phyloP scores from a whole-genome alignment of 2,329 filamentous ascomycete genomes.

The Fusarium buharicum region DNA sequence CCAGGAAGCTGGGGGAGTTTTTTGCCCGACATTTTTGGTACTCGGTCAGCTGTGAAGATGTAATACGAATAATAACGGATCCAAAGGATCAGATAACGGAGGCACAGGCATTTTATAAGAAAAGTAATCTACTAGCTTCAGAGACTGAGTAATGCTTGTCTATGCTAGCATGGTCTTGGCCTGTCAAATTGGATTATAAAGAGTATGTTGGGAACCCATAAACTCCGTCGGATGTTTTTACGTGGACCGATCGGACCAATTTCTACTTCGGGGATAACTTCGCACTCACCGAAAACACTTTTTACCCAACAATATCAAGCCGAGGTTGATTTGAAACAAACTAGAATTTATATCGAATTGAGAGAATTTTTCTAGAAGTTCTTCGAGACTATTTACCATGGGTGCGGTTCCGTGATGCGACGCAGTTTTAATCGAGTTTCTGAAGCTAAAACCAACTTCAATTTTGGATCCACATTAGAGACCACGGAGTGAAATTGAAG shows the following conservation, averaged over 20 bases:
- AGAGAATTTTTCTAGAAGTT: background rate
- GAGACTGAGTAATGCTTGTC: conserved; percentile 6
- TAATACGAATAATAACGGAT: background rate
- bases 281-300: conserved; percentile 18
- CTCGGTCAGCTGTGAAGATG: background rate
- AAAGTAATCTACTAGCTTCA: background rate
- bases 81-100: background rate
- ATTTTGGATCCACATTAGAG: background rate
- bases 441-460: background rate
- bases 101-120: conserved; percentile 5
- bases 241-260: conserved; percentile 6
- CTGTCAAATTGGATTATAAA: conserved; percentile 3
- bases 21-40: conserved; percentile 31
- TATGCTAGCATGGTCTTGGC: conserved; percentile 9
- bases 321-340: background rate
- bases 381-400: background rate
- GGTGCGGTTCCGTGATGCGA: background rate
- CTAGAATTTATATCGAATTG: background rate
- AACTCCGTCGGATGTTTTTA: conserved; percentile 22
- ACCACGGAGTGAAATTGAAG: background rate
- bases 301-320: conserved; percentile 16
- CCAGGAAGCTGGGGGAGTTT: conserved; percentile 47
- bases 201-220: conserved; percentile 10
- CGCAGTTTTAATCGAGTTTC: background rate
- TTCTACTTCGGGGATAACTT: conserved; percentile 14